These are phyloP conservation scores for Suillus clintonianus DNA, from an alignment of 768 basidiomycete species.

Conservation along the genomic window DNA sequence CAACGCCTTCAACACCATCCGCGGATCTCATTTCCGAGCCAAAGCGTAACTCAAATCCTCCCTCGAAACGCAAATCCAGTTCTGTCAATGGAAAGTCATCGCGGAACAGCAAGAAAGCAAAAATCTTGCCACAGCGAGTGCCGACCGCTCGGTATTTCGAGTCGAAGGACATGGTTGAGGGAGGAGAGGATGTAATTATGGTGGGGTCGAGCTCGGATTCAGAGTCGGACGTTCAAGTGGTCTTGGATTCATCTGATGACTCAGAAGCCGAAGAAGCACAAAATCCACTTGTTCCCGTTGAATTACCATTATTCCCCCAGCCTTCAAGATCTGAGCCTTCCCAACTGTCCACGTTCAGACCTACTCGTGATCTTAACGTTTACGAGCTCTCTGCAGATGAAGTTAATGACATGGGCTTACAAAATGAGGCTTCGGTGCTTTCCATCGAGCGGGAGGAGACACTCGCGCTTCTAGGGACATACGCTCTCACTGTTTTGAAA, in stretches of 20 bases:
- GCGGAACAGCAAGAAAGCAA: not conserved
- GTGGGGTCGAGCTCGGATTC: not conserved
- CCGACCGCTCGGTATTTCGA: not conserved
- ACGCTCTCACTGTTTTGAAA: conserved; percentile 58
- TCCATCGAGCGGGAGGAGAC: not conserved
- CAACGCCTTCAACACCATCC: not conserved
- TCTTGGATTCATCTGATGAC: not conserved
- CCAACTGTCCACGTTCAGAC: not conserved
- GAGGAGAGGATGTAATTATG: not conserved
- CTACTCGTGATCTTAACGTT: not conserved
- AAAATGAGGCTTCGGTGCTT: not conserved
- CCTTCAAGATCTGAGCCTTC: not conserved
- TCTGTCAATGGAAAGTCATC: not conserved
- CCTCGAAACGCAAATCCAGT: not conserved
- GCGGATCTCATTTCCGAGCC: not conserved
- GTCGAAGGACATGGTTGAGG: not conserved
- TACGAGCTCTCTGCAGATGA: not conserved
- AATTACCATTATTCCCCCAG: not conserved
- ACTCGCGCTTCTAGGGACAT: conserved; percentile 70
- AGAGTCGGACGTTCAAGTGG: not conserved
- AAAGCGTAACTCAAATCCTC: not conserved
- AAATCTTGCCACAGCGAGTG: not conserved
- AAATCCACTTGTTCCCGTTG: not conserved
- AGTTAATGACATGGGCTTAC: not conserved
- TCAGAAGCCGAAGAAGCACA: not conserved